phyloP scores from a whole-genome alignment of 73 alveolate species.

The Tetrahymena elliotti region DNA sequence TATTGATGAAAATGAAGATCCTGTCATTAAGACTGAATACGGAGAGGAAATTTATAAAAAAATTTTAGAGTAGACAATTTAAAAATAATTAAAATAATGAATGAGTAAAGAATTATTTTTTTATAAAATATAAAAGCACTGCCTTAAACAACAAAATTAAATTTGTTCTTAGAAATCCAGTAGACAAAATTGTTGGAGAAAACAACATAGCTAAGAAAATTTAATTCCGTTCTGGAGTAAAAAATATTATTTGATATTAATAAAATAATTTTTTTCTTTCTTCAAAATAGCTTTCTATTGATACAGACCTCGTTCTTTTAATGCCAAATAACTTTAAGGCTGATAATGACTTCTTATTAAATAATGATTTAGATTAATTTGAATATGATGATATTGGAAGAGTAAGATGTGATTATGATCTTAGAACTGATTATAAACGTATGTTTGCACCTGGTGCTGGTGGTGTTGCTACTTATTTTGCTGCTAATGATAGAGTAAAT shows the following conservation, averaged over 20 bases:
- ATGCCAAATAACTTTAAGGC: conserved; percentile 19
- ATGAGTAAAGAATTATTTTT: neutral
- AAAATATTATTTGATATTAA: neutral
- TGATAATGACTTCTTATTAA: conserved; percentile 8
- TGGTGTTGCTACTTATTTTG: conserved; percentile 4
- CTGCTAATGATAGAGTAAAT: neutral
- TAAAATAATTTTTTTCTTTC: neutral
- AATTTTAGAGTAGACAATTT: neutral
- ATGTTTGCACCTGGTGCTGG: conserved; percentile 41
- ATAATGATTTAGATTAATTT: conserved; percentile 11
- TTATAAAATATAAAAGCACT: neutral
- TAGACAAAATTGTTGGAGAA: neutral
- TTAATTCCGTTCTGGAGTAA: neutral
- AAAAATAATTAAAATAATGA: neutral
- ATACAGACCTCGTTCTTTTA: conserved; percentile 14
- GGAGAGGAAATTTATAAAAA: conserved; percentile 8
- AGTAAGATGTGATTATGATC: conserved; percentile 14
- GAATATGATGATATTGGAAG: conserved; percentile 27
- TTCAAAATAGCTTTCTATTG: neutral
- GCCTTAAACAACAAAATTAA: neutral
- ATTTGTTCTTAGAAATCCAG: neutral
- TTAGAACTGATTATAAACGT: conserved; percentile 29
- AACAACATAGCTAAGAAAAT: neutral
- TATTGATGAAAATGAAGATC: conserved; percentile 19
- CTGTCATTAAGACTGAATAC: conserved; percentile 4